Conservation (phyloP, 2,329 filamentous ascomycete species). For the Cryphonectria radicalis region DNA sequence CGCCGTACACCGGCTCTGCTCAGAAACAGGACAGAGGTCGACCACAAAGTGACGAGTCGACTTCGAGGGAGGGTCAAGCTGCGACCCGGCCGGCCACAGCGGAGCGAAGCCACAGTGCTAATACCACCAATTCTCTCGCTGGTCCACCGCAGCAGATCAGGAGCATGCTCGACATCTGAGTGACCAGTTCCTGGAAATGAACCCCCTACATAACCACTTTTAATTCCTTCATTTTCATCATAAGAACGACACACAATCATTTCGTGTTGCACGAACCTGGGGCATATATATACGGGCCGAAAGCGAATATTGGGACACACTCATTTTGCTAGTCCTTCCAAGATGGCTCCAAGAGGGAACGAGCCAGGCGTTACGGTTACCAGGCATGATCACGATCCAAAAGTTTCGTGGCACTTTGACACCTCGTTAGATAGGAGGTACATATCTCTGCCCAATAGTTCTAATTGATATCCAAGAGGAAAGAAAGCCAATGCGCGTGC, state of each 20-base stretch:
- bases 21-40: conserved; percentile 32
- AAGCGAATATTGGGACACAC: background rate
- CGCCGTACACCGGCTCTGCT: conserved; percentile 42
- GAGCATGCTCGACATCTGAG: conserved; percentile 63
- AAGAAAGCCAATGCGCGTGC: background rate
- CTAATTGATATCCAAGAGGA: background rate
- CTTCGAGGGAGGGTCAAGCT: conserved; percentile 7
- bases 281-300: background rate
- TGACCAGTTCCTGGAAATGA: too few species aligned
- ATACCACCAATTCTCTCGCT: conserved; percentile 51
- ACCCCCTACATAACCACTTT: background rate
- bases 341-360: background rate
- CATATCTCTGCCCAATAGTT: background rate
- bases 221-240: background rate
- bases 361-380: background rate
- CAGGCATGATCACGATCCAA: background rate
- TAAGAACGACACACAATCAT: background rate
- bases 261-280: background rate
- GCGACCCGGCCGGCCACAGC: conserved; percentile 37
- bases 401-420: background rate
- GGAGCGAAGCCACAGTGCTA: conserved; percentile 50
- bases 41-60: conserved; percentile 31
- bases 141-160: conserved; percentile 57
- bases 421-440: background rate
- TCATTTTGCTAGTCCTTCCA: background rate